A percentile compares a stretch with the other conserved stretches of the same genome.
These are phyloP conservation scores for Calonectria pteridis DNA, from an alignment of 2,329 filamentous ascomycete species.

Conservation along the genomic window DNA sequence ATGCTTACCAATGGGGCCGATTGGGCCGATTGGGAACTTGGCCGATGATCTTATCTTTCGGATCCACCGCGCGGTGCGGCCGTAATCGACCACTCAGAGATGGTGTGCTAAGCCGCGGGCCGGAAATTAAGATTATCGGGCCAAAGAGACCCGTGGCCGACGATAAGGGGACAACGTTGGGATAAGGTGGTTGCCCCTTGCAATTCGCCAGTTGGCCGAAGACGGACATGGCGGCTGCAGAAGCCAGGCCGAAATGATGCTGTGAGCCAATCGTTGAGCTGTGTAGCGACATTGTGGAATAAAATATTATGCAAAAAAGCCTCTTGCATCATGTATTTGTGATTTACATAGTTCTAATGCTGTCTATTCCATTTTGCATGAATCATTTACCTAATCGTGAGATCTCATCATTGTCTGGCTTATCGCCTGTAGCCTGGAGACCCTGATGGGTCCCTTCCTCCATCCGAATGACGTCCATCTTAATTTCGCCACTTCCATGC, in stretches of 20 bases:
- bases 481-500: not conserved
- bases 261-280: not conserved
- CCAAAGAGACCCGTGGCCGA: not conserved
- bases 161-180: not conserved
- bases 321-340: not conserved
- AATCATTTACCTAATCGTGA: constrained; percentile 2
- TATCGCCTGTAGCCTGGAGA: not conserved
- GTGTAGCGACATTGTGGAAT: not conserved
- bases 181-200: not conserved
- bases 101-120: not conserved
- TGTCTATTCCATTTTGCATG: not conserved
- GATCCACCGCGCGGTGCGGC: not conserved
- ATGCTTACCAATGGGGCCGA: not conserved
- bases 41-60: not conserved
- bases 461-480: not conserved
- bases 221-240: not conserved
- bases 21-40: not conserved
- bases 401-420: not conserved
- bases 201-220: not conserved
- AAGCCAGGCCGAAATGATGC: not conserved
- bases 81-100: not conserved
- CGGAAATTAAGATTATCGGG: not conserved
- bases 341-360: not conserved
- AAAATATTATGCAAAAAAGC: not conserved
- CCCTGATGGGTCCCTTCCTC: not conserved